Base-by-base conservation (phyloP, 768 basidiomycete species). In the Tylopilus sp. region DNA sequence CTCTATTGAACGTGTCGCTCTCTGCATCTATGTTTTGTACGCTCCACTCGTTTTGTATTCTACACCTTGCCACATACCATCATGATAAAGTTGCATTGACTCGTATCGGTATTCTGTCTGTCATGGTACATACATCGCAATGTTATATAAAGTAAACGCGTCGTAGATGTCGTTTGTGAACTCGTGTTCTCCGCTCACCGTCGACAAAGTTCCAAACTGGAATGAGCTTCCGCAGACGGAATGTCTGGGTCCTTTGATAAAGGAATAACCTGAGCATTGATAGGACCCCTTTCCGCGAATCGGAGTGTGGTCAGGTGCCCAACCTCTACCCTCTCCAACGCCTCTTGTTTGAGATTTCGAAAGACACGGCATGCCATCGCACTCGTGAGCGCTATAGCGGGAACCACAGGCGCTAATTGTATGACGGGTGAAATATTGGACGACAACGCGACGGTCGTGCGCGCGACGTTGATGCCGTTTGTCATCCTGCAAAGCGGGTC, bases 341-440 rank as follows among this genome's bases (percentile, higher is more conserved):
- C 33, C 41, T 61, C 56, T 26, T 60, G 50, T 48, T 61, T 67
- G 52, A 69, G 66, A 46, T 73, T 65, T 15, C 70, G 66, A 59
- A 62, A 72, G 48, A 73, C 69, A 31, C 62, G 59, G 51, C 68
- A 67, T 7, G 65, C 68, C 68, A 72, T 72, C 23, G 52, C 49
- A 43, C 66, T 65, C 7, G 61, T 69, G 3, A 73, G 42, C 20
- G 68, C 63, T 15, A 72, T 40, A 8, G 66, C 67, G 12, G 65
- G 64, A 40, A 64, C 50, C 4, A 59, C 56, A 55, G 64, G 63
- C 40, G 60, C 50, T 15, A 57, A 43, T 23, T 62, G 65, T 48
- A 60, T 56, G 9, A 66, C 38, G 3, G 62, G 54, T 13, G 69
- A 52, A 35, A 62, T 21, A 15, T 45, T 44, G n/a, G 58, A 44